Evolutionary conservation across 2,329 filamentous ascomycete genomes (phyloP).

Genomic region (Dactylonectria estremocensis): DNA sequence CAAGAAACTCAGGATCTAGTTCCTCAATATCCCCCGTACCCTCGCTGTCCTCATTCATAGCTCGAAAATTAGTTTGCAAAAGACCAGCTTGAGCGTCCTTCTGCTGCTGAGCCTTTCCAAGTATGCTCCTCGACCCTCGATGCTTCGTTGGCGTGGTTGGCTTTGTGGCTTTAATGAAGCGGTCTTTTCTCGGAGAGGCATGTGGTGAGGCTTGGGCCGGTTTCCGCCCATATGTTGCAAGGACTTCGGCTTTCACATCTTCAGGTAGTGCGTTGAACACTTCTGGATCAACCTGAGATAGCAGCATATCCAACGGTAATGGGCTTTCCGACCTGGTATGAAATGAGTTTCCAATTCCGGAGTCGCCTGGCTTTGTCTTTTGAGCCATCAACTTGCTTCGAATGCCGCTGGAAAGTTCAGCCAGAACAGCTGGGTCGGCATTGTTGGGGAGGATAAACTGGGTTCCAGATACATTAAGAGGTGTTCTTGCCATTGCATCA

Average conservation of each 20-base stretch:
- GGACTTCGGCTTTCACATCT: constrained; percentile 87
- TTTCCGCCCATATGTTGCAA: constrained; percentile 76
- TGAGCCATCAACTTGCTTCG: constrained; percentile 80
- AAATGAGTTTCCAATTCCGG: constrained; percentile 48
- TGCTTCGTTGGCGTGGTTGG: constrained; percentile 78
- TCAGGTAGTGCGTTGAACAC: constrained; percentile 87
- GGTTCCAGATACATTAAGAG: constrained; percentile 85
- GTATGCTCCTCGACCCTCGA: constrained; percentile 58
- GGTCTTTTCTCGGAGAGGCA: constrained; percentile 71
- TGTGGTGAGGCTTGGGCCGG: constrained; percentile 56
- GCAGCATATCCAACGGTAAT: constrained; percentile 62
- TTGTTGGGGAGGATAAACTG: constrained; percentile 93
- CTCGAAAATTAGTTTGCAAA: constrained; percentile 81
- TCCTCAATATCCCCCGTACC: constrained; percentile 58
- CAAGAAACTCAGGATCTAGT: constrained; percentile 81
- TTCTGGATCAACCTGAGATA: constrained; percentile 88
- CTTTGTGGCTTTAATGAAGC: constrained; percentile 66
- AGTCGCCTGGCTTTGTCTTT: constrained; percentile 50
- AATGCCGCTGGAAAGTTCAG: constrained; percentile 88
- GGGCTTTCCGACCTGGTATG: constrained; percentile 57
- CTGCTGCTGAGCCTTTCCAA: constrained; percentile 65
- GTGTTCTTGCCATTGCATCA: constrained; percentile 73
- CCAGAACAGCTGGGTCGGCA: constrained; percentile 84
- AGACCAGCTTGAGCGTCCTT: constrained; percentile 71
- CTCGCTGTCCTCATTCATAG: constrained; percentile 54